These are phyloP conservation scores for Kwoniella heveanensis DNA, from an alignment of 768 basidiomycete genomes.

Conservation along the genomic window DNA sequence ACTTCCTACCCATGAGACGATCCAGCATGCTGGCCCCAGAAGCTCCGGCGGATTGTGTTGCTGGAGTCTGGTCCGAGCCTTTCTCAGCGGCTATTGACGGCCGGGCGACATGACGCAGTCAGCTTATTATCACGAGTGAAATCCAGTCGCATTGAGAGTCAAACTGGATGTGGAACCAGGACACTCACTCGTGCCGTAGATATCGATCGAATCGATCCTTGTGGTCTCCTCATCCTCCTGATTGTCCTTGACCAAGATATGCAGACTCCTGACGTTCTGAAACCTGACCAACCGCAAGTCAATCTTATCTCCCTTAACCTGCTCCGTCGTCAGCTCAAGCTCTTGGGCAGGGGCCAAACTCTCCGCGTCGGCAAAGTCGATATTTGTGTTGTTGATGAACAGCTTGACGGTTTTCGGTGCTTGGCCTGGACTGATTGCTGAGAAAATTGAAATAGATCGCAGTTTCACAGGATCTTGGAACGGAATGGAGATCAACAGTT, in stretches of 20 bases:
- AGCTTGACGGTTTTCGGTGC: conserved; percentile 55
- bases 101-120: too few relatives aligned
- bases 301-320: conserved; percentile 50
- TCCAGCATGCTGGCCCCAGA: conserved; percentile 16
- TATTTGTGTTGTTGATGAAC: conserved; percentile 52
- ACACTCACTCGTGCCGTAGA: conserved; percentile 54
- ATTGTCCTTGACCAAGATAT: conserved; percentile 55
- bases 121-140: too few relatives aligned
- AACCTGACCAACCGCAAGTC: conserved; percentile 56
- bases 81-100: background rate
- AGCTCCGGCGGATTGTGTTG: background rate
- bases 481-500: conserved; percentile 52
- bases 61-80: conserved; percentile 9
- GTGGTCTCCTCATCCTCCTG: conserved; percentile 57
- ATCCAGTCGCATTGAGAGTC: too few relatives aligned
- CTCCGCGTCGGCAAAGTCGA: conserved; percentile 54
- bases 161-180: too few relatives aligned
- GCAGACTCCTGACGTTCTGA: conserved; percentile 52
- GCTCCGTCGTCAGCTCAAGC: conserved; percentile 46
- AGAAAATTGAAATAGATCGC: conserved; percentile 52
- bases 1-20: conserved; percentile 11
- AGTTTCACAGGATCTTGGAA: conserved; percentile 54
- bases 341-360: conserved; percentile 49
- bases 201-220: conserved; percentile 54
- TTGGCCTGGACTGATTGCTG: conserved; percentile 44